Conservation (phyloP, 148 eudicot genomes). For the Camellia japonica region DNA sequence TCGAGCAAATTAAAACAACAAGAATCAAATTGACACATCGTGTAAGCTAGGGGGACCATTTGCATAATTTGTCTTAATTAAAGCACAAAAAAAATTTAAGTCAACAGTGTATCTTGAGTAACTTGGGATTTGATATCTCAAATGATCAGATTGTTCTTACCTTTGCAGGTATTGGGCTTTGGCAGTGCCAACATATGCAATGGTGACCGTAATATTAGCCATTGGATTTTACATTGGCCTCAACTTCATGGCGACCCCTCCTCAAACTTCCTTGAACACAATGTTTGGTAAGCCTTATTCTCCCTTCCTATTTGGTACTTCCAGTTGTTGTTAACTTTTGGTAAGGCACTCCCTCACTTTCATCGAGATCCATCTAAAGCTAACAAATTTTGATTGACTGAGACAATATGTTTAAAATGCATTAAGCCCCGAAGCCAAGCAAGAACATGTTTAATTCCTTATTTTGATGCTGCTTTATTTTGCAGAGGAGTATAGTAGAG, state of each 20-base stretch:
- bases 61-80: too few relatives aligned
- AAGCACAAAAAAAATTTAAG: too few relatives aligned
- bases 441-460: not conserved
- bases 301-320: not conserved
- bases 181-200: slow-evolving; percentile 67
- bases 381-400: not conserved
- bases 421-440: not conserved
- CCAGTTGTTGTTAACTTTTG: not conserved
- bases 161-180: slow-evolving; percentile 88
- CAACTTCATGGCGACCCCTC: slow-evolving; percentile 80
- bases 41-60: too few relatives aligned
- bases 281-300: slow-evolving; percentile 57
- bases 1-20: too few relatives aligned
- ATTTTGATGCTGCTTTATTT: slow-evolving; percentile 7
- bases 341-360: not conserved
- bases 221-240: slow-evolving; percentile 76
- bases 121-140: not conserved
- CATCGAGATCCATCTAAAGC: not conserved
- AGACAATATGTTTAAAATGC: not conserved
- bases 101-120: not conserved
- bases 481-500: slow-evolving; percentile 78
- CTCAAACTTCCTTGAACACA: slow-evolving; percentile 69
- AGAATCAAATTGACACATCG: too few relatives aligned
- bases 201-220: slow-evolving; percentile 59
- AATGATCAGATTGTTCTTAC: not conserved